Conservation (phyloP, 495 filamentous ascomycete species). For the Rhizodiscina lignyota region DNA sequence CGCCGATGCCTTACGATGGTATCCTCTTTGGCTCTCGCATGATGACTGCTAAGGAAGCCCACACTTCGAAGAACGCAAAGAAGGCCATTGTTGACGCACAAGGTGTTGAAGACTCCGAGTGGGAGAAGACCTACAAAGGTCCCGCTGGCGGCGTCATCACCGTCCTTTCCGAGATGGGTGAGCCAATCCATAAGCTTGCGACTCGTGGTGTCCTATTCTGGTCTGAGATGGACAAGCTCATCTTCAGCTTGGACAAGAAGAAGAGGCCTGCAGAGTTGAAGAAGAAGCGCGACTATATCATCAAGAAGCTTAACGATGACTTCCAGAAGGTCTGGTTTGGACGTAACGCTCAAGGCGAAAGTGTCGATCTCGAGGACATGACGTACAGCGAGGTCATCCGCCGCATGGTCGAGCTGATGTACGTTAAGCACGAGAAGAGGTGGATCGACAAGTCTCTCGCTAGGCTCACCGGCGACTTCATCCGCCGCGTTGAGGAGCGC, state of each 20-base stretch:
- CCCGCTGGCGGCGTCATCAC: constrained; percentile 87
- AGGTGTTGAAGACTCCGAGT: constrained; percentile 73
- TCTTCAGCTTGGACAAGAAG: constrained; percentile 89
- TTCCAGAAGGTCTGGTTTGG: constrained; percentile 99
- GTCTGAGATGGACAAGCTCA: constrained; percentile 96
- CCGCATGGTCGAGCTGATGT: constrained; percentile 92
- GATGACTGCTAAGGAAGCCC: constrained; percentile 90
- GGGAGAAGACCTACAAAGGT: constrained; percentile 95
- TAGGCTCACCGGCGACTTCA: constrained; percentile 80
- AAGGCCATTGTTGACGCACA: constrained; percentile 84
- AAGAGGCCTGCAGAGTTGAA: constrained; percentile 84
- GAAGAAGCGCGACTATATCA: constrained; percentile 87
- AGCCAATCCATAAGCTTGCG: constrained; percentile 96
- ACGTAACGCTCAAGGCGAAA: constrained; percentile 63
- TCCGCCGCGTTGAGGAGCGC: constrained; percentile 86
- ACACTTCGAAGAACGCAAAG: constrained; percentile 86
- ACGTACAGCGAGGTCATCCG: constrained; percentile 85
- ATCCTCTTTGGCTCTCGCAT: constrained; percentile 79
- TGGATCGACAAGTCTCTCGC: constrained; percentile 86
- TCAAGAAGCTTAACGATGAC: constrained; percentile 92
- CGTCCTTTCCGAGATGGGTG: constrained; percentile 97
- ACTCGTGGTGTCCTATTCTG: constrained; percentile 90
- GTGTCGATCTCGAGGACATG: constrained; percentile 95
- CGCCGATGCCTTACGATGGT: constrained; percentile 88
- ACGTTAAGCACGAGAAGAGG: constrained; percentile 77